Percentiles rank a stretch among this genome's conserved stretches.
These are phyloP conservation scores for Mangifera indica DNA, from an alignment of 345 rosid species.

Conservation along the genomic window DNA sequence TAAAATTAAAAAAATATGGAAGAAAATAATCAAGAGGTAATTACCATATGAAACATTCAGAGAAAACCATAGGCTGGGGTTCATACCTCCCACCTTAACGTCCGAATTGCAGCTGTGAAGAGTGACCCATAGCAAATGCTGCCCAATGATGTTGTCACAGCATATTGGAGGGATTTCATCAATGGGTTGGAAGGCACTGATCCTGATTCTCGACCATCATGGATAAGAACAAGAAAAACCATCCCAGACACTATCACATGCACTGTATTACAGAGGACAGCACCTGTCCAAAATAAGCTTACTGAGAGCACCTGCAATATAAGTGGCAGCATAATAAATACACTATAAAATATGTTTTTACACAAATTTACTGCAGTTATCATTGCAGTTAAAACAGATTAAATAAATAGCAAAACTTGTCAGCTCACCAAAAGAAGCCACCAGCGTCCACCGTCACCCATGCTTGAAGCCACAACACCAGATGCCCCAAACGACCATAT, in stretches of 20 bases:
- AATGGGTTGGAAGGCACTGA: conserved; percentile 77
- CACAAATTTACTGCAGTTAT: conserved; percentile 23
- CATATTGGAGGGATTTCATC: conserved; percentile 62
- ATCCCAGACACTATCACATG: conserved; percentile 96
- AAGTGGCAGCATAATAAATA: conserved; percentile 25
- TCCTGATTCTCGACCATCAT: conserved; percentile 69
- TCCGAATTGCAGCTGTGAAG: conserved; percentile 94
- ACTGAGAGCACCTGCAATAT: conserved; percentile 73
- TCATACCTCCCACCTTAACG: conserved; percentile 93
- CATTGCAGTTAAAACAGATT: conserved; percentile 23
- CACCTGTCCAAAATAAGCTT: conserved; percentile 98
- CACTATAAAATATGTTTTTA: conserved; percentile 12
- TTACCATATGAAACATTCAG: conserved; percentile 8
- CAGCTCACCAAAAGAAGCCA: conserved; percentile 99
- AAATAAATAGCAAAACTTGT: conserved; percentile 74
- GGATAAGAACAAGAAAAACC: conserved; percentile 87
- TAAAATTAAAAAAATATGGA: conserved; percentile 2
- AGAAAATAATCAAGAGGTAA: conserved; percentile 4
- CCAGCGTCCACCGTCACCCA: conserved; percentile 67
- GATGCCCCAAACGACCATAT: conserved; percentile 91
- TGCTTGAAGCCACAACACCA: conserved; percentile 85
- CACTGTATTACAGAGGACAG: conserved; percentile 86
- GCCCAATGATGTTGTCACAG: conserved; percentile 92
- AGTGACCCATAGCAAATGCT: conserved; percentile 97
- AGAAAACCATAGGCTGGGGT: conserved; percentile 11